Conservation (phyloP, 257 asterid species). For the Handroanthus guayacan region DNA sequence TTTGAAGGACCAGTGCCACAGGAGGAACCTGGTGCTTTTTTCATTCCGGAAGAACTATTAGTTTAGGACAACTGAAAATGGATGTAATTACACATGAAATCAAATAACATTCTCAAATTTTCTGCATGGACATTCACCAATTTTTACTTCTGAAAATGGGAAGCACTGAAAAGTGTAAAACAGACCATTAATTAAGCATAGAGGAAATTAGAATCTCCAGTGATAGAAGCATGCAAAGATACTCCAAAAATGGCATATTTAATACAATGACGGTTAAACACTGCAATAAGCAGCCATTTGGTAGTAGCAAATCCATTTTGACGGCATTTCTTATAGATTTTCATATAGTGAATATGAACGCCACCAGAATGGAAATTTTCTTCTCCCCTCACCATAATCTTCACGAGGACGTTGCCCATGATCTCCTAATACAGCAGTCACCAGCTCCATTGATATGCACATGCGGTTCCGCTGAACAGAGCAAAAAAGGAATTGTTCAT, state of each 20-base stretch:
- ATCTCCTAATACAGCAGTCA: conserved; percentile 97
- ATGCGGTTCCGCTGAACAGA: conserved; percentile 66
- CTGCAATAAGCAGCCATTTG: not conserved
- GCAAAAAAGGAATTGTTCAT: conserved; percentile 23
- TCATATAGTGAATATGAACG: conserved; percentile 14
- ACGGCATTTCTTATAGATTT: conserved; percentile 1
- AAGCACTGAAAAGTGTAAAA: not conserved
- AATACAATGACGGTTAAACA: conserved; percentile 3
- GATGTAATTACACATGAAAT: not conserved
- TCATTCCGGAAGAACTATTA: not conserved
- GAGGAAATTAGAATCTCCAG: not conserved
- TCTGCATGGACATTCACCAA: conserved; percentile 12
- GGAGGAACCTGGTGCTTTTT: no score
- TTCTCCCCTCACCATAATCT: conserved; percentile 82
- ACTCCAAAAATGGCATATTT: not conserved
- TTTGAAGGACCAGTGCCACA: not conserved
- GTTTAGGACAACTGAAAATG: conserved; percentile 9
- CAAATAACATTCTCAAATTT: not conserved
- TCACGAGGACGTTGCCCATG: conserved; percentile 97
- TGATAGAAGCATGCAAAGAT: not conserved
- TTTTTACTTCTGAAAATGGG: conserved; percentile 10
- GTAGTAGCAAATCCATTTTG: conserved; percentile 14
- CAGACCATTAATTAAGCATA: conserved; percentile 5
- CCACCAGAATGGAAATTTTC: not conserved
- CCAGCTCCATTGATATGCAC: conserved; percentile 98